phyloP scores from a whole-genome alignment of 192 early-diverging fungal species.

The Helicostylum pulchrum region DNA sequence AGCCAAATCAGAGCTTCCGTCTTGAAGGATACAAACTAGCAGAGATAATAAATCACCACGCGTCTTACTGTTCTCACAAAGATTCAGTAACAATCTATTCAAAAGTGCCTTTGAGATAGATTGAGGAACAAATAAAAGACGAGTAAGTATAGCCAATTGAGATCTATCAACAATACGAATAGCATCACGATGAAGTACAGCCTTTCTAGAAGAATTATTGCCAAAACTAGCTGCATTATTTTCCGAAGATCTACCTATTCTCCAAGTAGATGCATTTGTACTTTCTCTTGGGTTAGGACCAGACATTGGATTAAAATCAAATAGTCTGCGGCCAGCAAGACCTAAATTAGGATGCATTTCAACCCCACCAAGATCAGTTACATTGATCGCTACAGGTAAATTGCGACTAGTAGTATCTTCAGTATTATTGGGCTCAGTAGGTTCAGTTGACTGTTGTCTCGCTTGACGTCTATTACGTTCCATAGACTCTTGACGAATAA shows the following conservation, averaged over 20 bases:
- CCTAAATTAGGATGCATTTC: too few relatives aligned
- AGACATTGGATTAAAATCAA: too few relatives aligned
- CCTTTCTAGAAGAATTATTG: too few relatives aligned
- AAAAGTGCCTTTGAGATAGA: constrained; percentile 62
- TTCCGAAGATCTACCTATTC: too few relatives aligned
- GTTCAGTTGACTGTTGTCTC: constrained; percentile 34
- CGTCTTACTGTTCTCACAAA: constrained; percentile 88
- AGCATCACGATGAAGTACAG: too few relatives aligned
- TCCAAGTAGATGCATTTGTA: too few relatives aligned
- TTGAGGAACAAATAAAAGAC: constrained; percentile 89
- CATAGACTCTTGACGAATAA: constrained; percentile 69
- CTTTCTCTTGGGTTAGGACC: too few relatives aligned
- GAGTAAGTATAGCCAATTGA: constrained; percentile 76
- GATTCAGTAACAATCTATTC: constrained; percentile 67
- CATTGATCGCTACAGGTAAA: too few relatives aligned
- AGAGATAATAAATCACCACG: constrained; percentile 83
- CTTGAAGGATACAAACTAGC: constrained; percentile 82
- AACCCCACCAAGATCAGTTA: too few relatives aligned
- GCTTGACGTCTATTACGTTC: constrained; percentile 62
- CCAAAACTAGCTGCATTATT: too few relatives aligned
- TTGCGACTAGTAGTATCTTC: too few relatives aligned
- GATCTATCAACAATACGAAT: constrained; percentile 67
- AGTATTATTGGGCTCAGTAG: background rate
- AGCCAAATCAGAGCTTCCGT: constrained; percentile 74
- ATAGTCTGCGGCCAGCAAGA: too few relatives aligned